Evolutionary conservation across 148 eudicot species (phyloP).

Genomic region (Salicornia ramosissima): DNA sequence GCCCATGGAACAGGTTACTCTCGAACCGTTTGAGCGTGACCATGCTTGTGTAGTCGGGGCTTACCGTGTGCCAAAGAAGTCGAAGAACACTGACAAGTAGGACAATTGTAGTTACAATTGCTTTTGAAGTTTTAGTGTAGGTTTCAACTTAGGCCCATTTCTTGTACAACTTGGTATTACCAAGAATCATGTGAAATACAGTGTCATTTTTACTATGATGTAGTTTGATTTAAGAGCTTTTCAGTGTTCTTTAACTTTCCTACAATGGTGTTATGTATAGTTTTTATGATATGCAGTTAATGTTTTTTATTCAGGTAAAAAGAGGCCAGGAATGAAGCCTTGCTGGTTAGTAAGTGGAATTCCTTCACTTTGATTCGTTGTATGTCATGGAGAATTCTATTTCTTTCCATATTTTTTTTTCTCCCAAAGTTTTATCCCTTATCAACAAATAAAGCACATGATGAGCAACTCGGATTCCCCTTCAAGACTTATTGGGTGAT

Average conservation of each 20-base stretch:
- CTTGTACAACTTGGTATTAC: constrained; percentile 13
- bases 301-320: background rate
- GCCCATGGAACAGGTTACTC: constrained; percentile 83
- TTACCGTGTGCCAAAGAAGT: constrained; percentile 79
- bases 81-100: constrained; percentile 39
- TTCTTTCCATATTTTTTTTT: too few relatives aligned
- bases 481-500: constrained; percentile 86
- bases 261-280: background rate
- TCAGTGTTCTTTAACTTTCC: background rate
- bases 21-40: constrained; percentile 89
- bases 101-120: background rate
- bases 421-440: background rate
- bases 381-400: too few relatives aligned
- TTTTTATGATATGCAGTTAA: background rate
- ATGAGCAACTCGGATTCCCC: constrained; percentile 94
- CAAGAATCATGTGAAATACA: background rate
- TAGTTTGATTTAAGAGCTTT: background rate
- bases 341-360: too few relatives aligned
- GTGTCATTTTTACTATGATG: background rate
- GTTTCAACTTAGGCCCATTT: background rate
- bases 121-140: background rate
- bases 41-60: constrained; percentile 94
- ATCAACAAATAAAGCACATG: constrained; percentile 38
- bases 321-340: background rate
- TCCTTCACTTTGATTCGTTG: too few relatives aligned